Conservation (phyloP, 768 basidiomycete species). For the Pisolithus albus region DNA sequence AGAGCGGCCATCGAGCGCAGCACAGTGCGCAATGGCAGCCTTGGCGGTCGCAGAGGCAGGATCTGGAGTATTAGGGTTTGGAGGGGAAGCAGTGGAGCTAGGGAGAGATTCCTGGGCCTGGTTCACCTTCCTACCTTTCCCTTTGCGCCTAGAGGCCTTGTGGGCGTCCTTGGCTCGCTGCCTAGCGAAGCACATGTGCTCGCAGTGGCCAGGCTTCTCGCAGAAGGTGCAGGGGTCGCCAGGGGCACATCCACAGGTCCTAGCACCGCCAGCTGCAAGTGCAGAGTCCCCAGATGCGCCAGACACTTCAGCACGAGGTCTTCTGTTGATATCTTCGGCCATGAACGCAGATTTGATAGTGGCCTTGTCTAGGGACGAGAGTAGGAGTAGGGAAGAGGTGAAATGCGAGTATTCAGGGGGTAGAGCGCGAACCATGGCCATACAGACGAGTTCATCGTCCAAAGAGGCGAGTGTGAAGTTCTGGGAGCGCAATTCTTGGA, state of each 20-base stretch:
- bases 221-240: neutral
- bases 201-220: neutral
- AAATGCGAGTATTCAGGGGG: constrained; percentile 7
- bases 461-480: too few species aligned
- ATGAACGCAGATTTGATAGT: too few species aligned
- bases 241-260: neutral
- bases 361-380: neutral
- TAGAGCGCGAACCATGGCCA: constrained; percentile 6
- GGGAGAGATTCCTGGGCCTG: neutral
- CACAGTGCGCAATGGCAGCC: neutral
- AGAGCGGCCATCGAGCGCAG: neutral
- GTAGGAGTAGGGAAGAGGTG: constrained; percentile 6
- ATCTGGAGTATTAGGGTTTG: neutral
- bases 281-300: too few species aligned
- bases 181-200: neutral
- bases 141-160: neutral
- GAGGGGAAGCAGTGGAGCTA: neutral
- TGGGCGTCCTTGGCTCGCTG: neutral
- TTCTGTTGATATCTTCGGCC: too few species aligned
- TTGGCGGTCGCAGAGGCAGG: neutral
- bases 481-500: constrained; percentile 1
- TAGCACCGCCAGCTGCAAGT: too few species aligned
- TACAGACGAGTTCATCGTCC: neutral
- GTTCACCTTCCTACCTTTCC: neutral
- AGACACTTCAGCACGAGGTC: too few species aligned